Base-by-base conservation (phyloP, 1,284 basidiomycete species). In the Gomphus sp. region DNA sequence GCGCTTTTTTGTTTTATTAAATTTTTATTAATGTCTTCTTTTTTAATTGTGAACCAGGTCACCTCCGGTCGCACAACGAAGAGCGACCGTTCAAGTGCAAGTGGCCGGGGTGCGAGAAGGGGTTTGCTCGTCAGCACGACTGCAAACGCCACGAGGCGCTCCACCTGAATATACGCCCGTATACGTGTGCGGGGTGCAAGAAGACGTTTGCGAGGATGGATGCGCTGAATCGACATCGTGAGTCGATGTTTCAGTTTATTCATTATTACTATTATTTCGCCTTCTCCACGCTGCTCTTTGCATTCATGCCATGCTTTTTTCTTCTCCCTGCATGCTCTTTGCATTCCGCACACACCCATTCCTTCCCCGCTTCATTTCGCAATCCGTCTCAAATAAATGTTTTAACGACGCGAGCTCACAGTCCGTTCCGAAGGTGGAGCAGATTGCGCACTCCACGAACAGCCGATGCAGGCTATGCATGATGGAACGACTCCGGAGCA, bases 51-150 rank as follows among this genome's bases (percentile, higher is more conserved):
- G 22, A 22, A 22, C 22, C 22, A 84, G 86, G 85, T 25, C 90
- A 92, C 66, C 77, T 91, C 65, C 84, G 87, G 41, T 88, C 85
- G n/a, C 89, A 92, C 64, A 87, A 85, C 54, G 86, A 89, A 67
- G 89, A 91, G 70, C 84, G 89, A 63, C 89, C 89, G 31, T 92
- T 87, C 76, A 80, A 83, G 66, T 92, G 89, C 74, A 85, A 87
- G 67, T 91, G 88, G 87, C 88, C 89, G 0, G 89, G 87, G 18
- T 92, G 89, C 66, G 84, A 81, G 53, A 91, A 90, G 72, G 85
- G 87, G 41, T 92, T 92, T 62, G 87, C 89, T n/a, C 71, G 88
- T 59, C 87, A 90, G 69, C 88, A 91, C 65, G 89, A 91, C 67
- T 91, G 87, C 72, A 91, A 89, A 68, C 78, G 89, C 3, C 89